Evolutionary conservation across 306 rosid genomes (phyloP).

Genomic region (Citrullus colocynthis): DNA sequence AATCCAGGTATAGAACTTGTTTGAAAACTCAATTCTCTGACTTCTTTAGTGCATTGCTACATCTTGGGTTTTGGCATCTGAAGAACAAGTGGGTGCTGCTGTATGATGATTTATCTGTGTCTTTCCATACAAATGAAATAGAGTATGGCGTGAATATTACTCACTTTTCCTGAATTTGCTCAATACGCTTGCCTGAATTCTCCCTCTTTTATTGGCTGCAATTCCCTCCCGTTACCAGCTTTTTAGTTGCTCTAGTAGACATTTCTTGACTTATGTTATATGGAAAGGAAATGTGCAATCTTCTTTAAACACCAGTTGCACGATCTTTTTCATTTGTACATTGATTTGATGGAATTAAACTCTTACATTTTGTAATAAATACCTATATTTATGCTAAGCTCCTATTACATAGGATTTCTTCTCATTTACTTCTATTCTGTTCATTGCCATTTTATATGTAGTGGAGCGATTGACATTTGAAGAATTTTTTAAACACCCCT

Average conservation of each 20-base stretch:
- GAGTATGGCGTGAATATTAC: neutral
- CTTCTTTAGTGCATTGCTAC: neutral
- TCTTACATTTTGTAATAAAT: neutral
- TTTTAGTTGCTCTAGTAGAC: neutral
- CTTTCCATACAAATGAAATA: neutral
- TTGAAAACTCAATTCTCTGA: neutral
- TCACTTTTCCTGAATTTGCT: neutral
- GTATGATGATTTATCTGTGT: neutral
- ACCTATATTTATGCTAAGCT: neutral
- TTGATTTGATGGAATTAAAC: neutral
- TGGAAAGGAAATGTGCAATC: neutral
- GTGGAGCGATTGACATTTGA: slow-evolving; percentile 93
- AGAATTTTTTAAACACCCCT: slow-evolving; percentile 85
- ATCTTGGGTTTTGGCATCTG: neutral
- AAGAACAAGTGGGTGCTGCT: neutral
- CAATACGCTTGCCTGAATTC: neutral
- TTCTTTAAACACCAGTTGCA: neutral
- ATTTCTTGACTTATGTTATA: neutral
- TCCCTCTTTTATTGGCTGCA: neutral
- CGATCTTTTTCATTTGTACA: neutral
- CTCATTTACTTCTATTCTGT: neutral
- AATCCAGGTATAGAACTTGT: slow-evolving; percentile 57
- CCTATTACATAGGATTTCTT: neutral
- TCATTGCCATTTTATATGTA: slow-evolving; percentile 28
- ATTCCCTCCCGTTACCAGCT: neutral